Evolutionary conservation across 2,329 filamentous ascomycete species (phyloP), one percentile per base, ranked within the genome.

Genomic region (Fusarium robinianum): DNA sequence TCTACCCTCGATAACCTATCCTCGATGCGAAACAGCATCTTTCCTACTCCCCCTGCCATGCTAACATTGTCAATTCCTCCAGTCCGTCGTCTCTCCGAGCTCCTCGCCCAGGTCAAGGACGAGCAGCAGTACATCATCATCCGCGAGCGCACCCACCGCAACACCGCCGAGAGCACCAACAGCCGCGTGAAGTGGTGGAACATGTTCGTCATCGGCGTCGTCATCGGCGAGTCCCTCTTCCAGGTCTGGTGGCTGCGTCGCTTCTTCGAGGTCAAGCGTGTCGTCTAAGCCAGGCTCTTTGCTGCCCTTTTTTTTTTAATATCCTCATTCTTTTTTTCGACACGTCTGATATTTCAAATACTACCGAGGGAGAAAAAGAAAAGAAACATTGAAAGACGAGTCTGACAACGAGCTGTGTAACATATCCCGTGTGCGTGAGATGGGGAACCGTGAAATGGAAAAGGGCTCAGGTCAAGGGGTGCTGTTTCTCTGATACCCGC

Each of bases 191-290:
- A 99, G 78, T 99, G 94, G 94, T 99, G 94, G 94, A 96, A 94
- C 71, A 81, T 97, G 62, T 97, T 97, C 72, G 91, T 99, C 72
- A 83, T 99, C 55, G 80, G 83, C 43, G 84, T 97, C 36, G 81
- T 99, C 53, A 78, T 95, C 57, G 90, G 87, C 63, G 90, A 97
- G 76, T 94, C 90, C 49, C 76, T 96, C 57, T 99, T 99, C 78
- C 94, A 99, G 76, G 92, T 99, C 57, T 99, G 94, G 92, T 99
- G 94, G 91, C 73, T 99, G 68, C 94, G 95, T 76, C 83, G 94
- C 66, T 99, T 99, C 80, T 96, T 96, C 67, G 91, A 96, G 84
- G 83, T 87, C 62, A 83, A 86, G 74, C 76, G 82, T 36, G 80
- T 85, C 37, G 80, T 85, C 57, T 85, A 72, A 71, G 30, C 25